Base-by-base conservation (phyloP, 2,329 filamentous ascomycete species). In the Graphium sp. region DNA sequence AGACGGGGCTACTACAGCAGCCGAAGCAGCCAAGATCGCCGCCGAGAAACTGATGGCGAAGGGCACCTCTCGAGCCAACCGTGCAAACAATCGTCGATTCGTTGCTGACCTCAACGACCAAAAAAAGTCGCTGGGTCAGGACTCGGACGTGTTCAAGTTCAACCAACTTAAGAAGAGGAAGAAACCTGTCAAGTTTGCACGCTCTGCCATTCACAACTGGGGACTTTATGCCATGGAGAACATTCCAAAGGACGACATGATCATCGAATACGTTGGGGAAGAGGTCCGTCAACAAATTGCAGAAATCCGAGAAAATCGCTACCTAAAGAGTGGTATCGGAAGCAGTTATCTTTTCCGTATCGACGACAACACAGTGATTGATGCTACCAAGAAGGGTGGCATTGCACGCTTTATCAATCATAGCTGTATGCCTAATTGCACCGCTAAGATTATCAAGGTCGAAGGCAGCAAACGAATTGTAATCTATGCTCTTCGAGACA, bases 151-250 rank as follows among this genome's bases (percentile, higher is more conserved):
- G 18, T 71, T 98, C 43, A 80, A 87, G 33, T 98, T 98, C 66
- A 98, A 98, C 53, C 89, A 95, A 58, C 74, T 98, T 33, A 94
- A 95, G 66, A 98, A 95, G 58, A 80, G 89, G 35, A 98, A 95
- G 72, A 98, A 98, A 62, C 85, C 87, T 2, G 89, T 98, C 49
- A 89, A 91, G 48, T 98, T 98, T 53, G 89, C 87, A 32, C 73
- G 89, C 24, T 98, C 89, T 29, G 89, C 89, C 25, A 98, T 98
- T 42, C 89, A 98, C 55, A 95, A 94, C 44, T 98, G 89, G 89
- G 89, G 89, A 17, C 58, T 98, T 17, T 98, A 98, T 47, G 85
- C 89, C 4, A 87, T 94, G 63, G 89, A 98, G 55, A 89, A 92
- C 46, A 98, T 98, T 37, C 71, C 79, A 34, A 84, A 87, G 49